A percentile compares a stretch with the other conserved stretches of the same genome.
These are phyloP conservation scores for Moesziomyces parantarcticus DNA, from an alignment of 1,284 basidiomycete species.

Conservation along the genomic window DNA sequence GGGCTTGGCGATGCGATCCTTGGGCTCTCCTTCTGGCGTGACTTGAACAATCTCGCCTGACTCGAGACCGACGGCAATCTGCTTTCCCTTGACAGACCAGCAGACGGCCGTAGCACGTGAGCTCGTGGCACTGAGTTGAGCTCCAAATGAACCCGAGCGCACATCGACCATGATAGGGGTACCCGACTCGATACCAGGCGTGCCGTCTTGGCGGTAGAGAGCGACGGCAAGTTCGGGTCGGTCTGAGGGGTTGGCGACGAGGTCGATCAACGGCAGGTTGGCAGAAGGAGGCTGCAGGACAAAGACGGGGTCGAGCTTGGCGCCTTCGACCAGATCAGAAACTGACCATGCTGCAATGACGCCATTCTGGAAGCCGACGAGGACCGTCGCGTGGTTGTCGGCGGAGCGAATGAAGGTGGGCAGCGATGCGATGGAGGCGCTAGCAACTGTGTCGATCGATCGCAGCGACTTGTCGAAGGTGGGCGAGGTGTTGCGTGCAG, in stretches of 20 bases:
- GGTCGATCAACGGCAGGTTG: constrained; percentile 34
- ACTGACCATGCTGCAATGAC: constrained; percentile 51
- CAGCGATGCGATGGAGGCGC: constrained; percentile 24
- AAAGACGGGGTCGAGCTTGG: constrained; percentile 35
- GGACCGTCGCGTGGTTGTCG: constrained; percentile 30
- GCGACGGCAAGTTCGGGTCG: constrained; percentile 67
- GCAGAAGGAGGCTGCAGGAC: constrained; percentile 43
- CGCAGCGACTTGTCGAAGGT: constrained; percentile 21
- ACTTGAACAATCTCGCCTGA: constrained; percentile 80
- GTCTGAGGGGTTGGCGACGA: constrained; percentile 70
- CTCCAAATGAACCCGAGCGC: constrained; percentile 35
- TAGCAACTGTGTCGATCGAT: constrained; percentile 28
- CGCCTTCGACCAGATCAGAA: constrained; percentile 23
- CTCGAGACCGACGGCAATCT: constrained; percentile 79
- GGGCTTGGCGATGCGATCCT: constrained; percentile 75
- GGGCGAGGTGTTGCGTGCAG: constrained; percentile 43
- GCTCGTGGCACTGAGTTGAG: constrained; percentile 32
- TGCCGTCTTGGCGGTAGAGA: constrained; percentile 64
- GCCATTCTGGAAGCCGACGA: constrained; percentile 53
- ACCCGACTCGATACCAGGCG: constrained; percentile 59
- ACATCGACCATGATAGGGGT: constrained; percentile 48
- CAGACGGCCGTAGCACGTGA: constrained; percentile 71
- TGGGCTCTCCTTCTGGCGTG: constrained; percentile 73
- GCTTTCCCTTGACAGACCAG: constrained; percentile 89
- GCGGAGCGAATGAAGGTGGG: constrained; percentile 48